These are phyloP conservation scores for Agrocybe praecox DNA, from an alignment of 768 basidiomycete genomes.

Conservation along the genomic window DNA sequence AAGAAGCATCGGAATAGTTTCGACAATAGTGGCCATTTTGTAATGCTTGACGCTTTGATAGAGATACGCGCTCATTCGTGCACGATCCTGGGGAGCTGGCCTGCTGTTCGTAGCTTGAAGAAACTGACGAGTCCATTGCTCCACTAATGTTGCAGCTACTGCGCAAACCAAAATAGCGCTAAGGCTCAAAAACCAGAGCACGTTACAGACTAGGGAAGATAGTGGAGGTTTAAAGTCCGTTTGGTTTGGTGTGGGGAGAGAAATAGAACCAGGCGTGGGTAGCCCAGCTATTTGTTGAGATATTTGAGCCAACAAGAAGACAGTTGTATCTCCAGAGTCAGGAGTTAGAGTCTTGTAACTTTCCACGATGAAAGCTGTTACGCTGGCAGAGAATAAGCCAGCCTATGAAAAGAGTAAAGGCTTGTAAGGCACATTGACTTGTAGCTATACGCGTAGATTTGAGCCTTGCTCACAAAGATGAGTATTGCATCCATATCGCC, in stretches of 20 bases:
- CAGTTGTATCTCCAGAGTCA: conserved; percentile 24
- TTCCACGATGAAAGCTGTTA: conserved; percentile 42
- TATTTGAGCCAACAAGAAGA: conserved; percentile 31
- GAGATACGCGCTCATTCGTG: conserved; percentile 42
- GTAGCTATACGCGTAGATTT: neutral
- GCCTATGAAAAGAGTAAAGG: conserved; percentile 24
- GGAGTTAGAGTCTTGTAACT: conserved; percentile 36
- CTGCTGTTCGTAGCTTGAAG: conserved; percentile 34
- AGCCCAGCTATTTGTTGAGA: conserved; percentile 28
- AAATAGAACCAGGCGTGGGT: conserved; percentile 12
- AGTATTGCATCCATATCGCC: conserved; percentile 43
- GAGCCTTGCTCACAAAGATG: conserved; percentile 33
- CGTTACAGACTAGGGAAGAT: conserved; percentile 39
- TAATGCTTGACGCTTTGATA: conserved; percentile 39
- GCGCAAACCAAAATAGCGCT: conserved; percentile 42
- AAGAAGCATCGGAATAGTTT: conserved; percentile 45
- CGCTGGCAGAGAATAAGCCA: conserved; percentile 41
- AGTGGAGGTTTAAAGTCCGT: conserved; percentile 23
- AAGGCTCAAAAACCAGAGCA: conserved; percentile 49
- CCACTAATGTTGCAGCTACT: conserved; percentile 45
- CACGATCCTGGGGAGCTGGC: conserved; percentile 37
- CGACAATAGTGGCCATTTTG: conserved; percentile 39
- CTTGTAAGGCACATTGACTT: neutral
- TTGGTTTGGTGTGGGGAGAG: neutral
- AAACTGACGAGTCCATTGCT: conserved; percentile 51